phyloP scores from a whole-genome alignment of 2,329 filamentous ascomycete species.

The Curvularia spicifera region DNA sequence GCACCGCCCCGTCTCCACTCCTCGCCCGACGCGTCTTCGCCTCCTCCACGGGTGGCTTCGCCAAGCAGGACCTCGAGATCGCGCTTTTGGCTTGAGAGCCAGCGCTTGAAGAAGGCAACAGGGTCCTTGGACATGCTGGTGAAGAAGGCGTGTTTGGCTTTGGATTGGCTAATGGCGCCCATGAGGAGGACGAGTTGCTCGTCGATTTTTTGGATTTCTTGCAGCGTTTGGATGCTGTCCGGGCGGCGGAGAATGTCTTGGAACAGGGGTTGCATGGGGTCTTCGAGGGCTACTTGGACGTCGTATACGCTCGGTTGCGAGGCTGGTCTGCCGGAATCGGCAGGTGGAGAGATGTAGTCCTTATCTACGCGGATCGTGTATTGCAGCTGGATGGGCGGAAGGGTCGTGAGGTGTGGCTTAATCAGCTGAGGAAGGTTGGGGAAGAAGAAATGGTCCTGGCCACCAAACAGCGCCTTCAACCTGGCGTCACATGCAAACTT shows the following conservation, averaged over 20 bases:
- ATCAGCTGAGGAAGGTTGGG: conserved; percentile 84
- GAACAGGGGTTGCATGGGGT: conserved; percentile 75
- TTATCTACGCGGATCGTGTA: conserved; percentile 94
- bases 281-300: conserved; percentile 81
- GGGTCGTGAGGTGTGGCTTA: conserved; percentile 75
- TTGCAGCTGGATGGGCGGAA: conserved; percentile 80
- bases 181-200: conserved; percentile 84
- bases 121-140: conserved; percentile 80
- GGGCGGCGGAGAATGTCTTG: conserved; percentile 56
- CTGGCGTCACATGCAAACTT: conserved; percentile 89
- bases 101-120: conserved; percentile 80
- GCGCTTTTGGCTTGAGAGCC: conserved; percentile 89
- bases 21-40: conserved; percentile 61
- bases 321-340: conserved; percentile 70
- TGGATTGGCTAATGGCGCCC: conserved; percentile 81
- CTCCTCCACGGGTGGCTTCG: conserved; percentile 69
- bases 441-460: conserved; percentile 78
- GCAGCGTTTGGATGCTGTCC: conserved; percentile 67
- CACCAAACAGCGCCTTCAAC: conserved; percentile 75
- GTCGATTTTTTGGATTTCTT: conserved; percentile 77
- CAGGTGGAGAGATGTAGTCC: conserved; percentile 60
- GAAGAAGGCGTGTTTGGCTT: conserved; percentile 90
- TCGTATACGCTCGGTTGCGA: conserved; percentile 87
- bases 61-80: conserved; percentile 89
- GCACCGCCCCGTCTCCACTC: conserved; percentile 72